Evolutionary conservation across 1,139 yeast genomes (phyloP), one percentile per base, ranked within the genome.

Genomic region (Lodderomyces oxycetoniae): DNA sequence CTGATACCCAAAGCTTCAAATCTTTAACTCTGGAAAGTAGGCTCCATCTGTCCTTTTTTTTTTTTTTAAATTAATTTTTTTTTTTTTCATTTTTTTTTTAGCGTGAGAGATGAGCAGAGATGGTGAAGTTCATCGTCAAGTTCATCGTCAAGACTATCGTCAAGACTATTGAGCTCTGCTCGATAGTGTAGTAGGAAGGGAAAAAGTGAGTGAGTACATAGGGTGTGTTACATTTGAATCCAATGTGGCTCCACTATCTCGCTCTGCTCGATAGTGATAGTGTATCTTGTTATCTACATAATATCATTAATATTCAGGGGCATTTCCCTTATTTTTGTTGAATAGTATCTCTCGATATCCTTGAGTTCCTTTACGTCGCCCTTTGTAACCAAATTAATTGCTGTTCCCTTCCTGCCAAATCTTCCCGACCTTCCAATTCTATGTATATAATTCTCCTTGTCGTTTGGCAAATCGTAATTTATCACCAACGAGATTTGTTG

Each of bases 341-440:
- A 73, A 59, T 89, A 91, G n/a, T 24, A 91, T 71, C 77, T 87
- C 75, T 93, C 98, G 56, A 91, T 84, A 71, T 89, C 97, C 74
- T 96, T 85, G 83, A 93, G 79, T 74, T 84, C 84, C 59, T 81
- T 82, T 60, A 88, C 87, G 63, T 91, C 97, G 52, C 82, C 80
- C 56, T 75, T 78, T 50, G 97, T 88, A 63, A 89, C 94, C 55
- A 91, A 84, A 81, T 91, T 91, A 77, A 91, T 88, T 57, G 98
- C 97, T 61, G 89, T 96, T 82, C 98, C 98, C 81, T 91, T 91
- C 73, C 98, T 82, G 76, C 98, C 98, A 76, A 91, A 91, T 76
- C 98, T 91, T 75, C 98, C 98, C 76, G 96, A 95, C 78, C 98
- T 86, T 79, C 98, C 98, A 59, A 91, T 91, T 81, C 98, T 84